Percentiles rank a stretch among this genome's conserved stretches.
These are phyloP conservation scores for Botrytis galanthina DNA, from an alignment of 2,329 filamentous ascomycete genomes.

Conservation along the genomic window DNA sequence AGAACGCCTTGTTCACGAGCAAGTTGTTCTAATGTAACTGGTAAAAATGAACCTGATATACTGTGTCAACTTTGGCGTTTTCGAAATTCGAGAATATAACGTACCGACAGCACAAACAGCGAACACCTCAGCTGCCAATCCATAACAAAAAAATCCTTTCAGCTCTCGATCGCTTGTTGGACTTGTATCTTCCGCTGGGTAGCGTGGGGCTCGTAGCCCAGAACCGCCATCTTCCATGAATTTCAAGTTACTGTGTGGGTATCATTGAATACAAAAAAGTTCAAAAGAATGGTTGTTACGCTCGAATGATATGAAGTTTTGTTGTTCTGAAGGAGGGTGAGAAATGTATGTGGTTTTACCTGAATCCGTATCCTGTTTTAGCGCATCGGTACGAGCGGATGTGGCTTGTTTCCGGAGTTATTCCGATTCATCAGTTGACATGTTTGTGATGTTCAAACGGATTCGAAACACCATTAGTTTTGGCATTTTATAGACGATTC, in stretches of 20 bases:
- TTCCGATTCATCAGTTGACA: neutral
- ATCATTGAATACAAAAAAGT: neutral
- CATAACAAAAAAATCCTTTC: slow-evolving; percentile 90
- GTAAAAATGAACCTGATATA: slow-evolving; percentile 74
- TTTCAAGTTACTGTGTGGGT: neutral
- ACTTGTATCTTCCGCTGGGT: slow-evolving; percentile 78
- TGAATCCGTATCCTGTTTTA: neutral
- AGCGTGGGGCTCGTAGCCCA: slow-evolving; percentile 47
- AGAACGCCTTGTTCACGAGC: slow-evolving; percentile 89
- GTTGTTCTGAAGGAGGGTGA: neutral
- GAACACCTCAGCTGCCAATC: slow-evolving; percentile 93
- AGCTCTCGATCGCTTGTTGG: slow-evolving; percentile 84
- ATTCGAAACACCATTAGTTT: slow-evolving; percentile 8
- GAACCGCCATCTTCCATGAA: slow-evolving; percentile 29
- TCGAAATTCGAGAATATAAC: slow-evolving; percentile 32
- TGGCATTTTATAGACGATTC: neutral
- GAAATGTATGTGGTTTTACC: neutral
- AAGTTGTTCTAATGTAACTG: slow-evolving; percentile 90
- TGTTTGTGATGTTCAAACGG: neutral
- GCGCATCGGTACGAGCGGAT: slow-evolving; percentile 1
- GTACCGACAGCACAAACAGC: slow-evolving; percentile 82
- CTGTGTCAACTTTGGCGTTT: slow-evolving; percentile 39
- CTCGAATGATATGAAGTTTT: neutral
- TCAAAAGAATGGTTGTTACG: too few species aligned
- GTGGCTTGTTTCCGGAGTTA: slow-evolving; percentile 10